Evolutionary conservation across 495 filamentous ascomycete genomes (phyloP), one percentile per base, ranked within the genome.

Genomic region (Oleoguttula mirabilis): DNA sequence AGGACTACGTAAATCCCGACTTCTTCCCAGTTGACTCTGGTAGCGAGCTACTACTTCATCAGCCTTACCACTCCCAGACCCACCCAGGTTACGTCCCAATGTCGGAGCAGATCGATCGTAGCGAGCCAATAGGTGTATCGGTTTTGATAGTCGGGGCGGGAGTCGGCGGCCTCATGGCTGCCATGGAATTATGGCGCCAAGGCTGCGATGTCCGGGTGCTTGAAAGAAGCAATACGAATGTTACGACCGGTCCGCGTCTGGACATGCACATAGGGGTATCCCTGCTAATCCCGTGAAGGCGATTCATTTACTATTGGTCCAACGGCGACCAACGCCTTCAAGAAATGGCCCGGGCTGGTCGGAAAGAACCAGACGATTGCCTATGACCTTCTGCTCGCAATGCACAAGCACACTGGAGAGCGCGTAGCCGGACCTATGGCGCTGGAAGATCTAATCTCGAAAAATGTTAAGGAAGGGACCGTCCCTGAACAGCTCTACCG

Each of bases 311-410:
- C 68, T 30, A 74, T 78, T 17, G 57, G 60, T 6, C 33, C 55
- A 3, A 57, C 50, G 27, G 70, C 69, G 1, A 69, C 67, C 20
- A 57, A 56, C 14, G 66, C 70, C 41, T 64, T 79, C 39, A 61
- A 63, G 39, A 64, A 75, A 32, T 77, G 71, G 72, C 74, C 73
- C 4, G 65, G 69, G 21, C 55, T 77, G 55, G 45, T 45, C 8
- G 48, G 62, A 21, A 63, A 71, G 43, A 68, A 69, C 39, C 53
- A 67, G 21, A 39, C 50, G 16, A 69, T 70, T 32, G 48, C 47
- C 21, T 60, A 62, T 43, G 60, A 70, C 41, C 57, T 63, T 17
- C 69, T 64, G 66, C 63, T 73, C 11, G 66, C 66, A 38, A 70
- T 63, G 4, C 69, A 66, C 57, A 73, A 72, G 51, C 66, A 73